Evolutionary conservation across 2,329 filamentous ascomycete species (phyloP).

Genomic region (Xylariales sp.): DNA sequence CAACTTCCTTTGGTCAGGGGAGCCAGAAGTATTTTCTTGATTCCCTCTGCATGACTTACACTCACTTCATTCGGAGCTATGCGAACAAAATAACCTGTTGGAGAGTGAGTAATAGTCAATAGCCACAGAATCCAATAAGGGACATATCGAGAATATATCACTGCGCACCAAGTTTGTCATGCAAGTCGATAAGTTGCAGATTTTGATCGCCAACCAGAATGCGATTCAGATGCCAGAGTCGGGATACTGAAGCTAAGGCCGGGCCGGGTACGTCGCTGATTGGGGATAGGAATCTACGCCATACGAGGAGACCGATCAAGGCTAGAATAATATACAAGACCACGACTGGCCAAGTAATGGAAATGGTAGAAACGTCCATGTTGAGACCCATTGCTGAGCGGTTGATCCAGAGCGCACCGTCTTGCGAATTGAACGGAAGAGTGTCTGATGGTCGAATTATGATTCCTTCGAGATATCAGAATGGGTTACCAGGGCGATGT

Average conservation of each 20-base stretch:
- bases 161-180: neutral
- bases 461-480: too few relatives aligned
- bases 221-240: neutral
- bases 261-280: neutral
- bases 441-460: too few relatives aligned
- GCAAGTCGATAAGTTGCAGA: neutral
- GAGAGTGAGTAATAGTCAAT: too few relatives aligned
- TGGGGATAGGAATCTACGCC: neutral
- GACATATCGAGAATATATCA: too few relatives aligned
- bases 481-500: too few relatives aligned
- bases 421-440: too few relatives aligned
- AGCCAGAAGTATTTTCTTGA: neutral
- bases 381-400: too few relatives aligned
- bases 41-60: neutral
- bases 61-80: neutral
- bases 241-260: neutral
- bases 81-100: neutral
- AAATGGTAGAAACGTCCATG: too few relatives aligned
- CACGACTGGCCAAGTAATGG: too few relatives aligned
- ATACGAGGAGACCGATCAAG: neutral
- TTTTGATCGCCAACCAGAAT: neutral
- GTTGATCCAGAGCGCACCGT: too few relatives aligned
- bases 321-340: too few relatives aligned
- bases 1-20: constrained; percentile 5
- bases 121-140: too few relatives aligned